Evolutionary conservation across 495 filamentous ascomycete genomes (phyloP).

Genomic region (Neurospora sublineolata): DNA sequence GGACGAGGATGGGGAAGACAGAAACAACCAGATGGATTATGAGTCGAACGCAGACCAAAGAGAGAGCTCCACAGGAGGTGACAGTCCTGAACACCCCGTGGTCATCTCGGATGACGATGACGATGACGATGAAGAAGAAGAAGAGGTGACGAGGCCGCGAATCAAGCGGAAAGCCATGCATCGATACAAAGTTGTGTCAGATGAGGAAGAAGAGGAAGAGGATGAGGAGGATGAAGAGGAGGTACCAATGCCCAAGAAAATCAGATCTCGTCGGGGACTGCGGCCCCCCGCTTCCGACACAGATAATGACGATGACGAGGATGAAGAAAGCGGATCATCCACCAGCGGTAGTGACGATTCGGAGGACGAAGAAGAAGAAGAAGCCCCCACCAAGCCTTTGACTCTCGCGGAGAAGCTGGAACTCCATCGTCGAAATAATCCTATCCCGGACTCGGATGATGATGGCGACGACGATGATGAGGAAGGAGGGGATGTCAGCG

Average conservation of each 20-base stretch:
- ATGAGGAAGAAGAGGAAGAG: background rate
- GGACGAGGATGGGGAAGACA: background rate
- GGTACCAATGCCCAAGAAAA: background rate
- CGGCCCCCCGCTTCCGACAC: background rate
- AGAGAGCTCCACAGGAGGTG: background rate
- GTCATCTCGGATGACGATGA: background rate
- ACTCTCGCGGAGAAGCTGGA: conserved; percentile 10
- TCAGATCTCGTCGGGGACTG: background rate
- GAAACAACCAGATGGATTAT: background rate
- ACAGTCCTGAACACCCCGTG: background rate
- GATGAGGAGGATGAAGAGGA: background rate
- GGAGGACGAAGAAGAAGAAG: background rate
- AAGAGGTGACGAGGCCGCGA: background rate
- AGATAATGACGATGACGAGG: conserved; percentile 1
- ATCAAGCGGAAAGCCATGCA: background rate
- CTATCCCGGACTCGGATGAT: conserved; percentile 1
- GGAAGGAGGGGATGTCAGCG: background rate
- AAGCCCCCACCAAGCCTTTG: background rate
- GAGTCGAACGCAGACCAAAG: background rate
- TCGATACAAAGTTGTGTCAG: background rate
- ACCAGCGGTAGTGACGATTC: background rate
- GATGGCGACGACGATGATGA: conserved; percentile 3
- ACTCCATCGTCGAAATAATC: conserved; percentile 3
- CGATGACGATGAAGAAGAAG: background rate
- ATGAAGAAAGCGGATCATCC: background rate